These are phyloP conservation scores for Stephania japonica DNA, from an alignment of 164 flowering plant genomes.

Conservation along the genomic window DNA sequence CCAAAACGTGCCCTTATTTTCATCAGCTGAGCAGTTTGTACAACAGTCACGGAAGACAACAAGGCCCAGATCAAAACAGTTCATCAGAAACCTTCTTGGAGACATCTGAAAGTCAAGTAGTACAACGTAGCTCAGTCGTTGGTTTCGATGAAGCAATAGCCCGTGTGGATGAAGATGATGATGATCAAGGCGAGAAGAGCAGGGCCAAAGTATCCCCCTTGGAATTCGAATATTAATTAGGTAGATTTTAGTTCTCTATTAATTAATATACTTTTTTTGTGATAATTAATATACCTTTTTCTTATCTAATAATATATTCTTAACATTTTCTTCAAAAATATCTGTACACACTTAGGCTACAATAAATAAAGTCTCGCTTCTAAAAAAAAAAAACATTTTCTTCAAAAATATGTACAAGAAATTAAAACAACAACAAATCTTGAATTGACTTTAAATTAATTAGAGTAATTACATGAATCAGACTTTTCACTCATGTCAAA, in stretches of 20 bases:
- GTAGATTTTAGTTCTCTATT: not conserved
- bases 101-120: conserved; percentile 14
- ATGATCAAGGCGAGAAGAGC: conserved; percentile 5
- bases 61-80: conserved; percentile 12
- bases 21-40: conserved; percentile 59
- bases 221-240: conserved; percentile 30
- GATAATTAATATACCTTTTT: no score
- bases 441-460: no score
- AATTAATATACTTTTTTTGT: no score
- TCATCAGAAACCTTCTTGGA: conserved; percentile 18
- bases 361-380: no score
- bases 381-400: no score
- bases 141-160: conserved; percentile 12
- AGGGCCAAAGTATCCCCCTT: conserved; percentile 21
- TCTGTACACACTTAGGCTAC: no score
- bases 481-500: not conserved
- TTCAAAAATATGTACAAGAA: no score
- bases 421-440: no score
- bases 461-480: not conserved
- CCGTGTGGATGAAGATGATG: conserved; percentile 19
- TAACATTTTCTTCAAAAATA: no score
- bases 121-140: conserved; percentile 3
- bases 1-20: conserved; percentile 82
- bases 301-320: no score
- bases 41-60: conserved; percentile 40